These are phyloP conservation scores for Pleurostoma richardsiae DNA, from an alignment of 2,329 filamentous ascomycete species.

Conservation along the genomic window DNA sequence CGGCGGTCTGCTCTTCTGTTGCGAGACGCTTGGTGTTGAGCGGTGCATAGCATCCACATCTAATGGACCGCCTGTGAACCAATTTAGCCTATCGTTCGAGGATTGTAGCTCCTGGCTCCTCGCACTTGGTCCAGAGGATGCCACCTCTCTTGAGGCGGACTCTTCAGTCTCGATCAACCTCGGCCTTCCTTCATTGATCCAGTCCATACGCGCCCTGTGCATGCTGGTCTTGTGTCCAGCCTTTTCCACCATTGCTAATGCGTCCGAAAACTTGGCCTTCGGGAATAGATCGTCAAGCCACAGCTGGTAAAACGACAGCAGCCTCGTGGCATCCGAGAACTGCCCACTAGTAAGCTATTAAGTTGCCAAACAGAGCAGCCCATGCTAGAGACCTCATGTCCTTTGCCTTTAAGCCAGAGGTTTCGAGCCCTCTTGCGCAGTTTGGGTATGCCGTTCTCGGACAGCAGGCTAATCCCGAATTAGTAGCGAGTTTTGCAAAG, in stretches of 20 bases:
- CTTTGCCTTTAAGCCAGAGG: slow-evolving; percentile 84
- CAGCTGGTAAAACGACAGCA: slow-evolving; percentile 88
- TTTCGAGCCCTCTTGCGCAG: slow-evolving; percentile 66
- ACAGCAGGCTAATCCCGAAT: slow-evolving; percentile 62
- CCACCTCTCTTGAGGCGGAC: too few species aligned
- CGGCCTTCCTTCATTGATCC: slow-evolving; percentile 74
- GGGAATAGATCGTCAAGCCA: slow-evolving; percentile 97
- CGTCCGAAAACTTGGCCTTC: slow-evolving; percentile 89
- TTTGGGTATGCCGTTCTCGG: slow-evolving; percentile 76
- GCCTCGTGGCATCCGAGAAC: slow-evolving; percentile 77
- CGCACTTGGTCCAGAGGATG: too few species aligned
- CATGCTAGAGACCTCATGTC: slow-evolving; percentile 66
- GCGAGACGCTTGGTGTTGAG: slow-evolving; percentile 36
- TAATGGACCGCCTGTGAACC: slow-evolving; percentile 23
- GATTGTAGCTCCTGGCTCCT: too few species aligned
- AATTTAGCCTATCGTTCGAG: too few species aligned
- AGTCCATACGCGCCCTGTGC: slow-evolving; percentile 68
- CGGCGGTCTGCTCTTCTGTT: not conserved
- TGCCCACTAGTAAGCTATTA: slow-evolving; percentile 22
- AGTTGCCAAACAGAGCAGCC: not conserved
- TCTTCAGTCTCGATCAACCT: slow-evolving; percentile 11
- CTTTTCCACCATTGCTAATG: slow-evolving; percentile 86
- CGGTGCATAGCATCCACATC: slow-evolving; percentile 51
- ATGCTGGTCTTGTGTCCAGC: slow-evolving; percentile 80
- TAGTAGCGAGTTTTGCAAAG: slow-evolving; percentile 7